Base-by-base conservation (phyloP, 371 early-diverging fungal genomes). In the Umbelopsis sp. region DNA sequence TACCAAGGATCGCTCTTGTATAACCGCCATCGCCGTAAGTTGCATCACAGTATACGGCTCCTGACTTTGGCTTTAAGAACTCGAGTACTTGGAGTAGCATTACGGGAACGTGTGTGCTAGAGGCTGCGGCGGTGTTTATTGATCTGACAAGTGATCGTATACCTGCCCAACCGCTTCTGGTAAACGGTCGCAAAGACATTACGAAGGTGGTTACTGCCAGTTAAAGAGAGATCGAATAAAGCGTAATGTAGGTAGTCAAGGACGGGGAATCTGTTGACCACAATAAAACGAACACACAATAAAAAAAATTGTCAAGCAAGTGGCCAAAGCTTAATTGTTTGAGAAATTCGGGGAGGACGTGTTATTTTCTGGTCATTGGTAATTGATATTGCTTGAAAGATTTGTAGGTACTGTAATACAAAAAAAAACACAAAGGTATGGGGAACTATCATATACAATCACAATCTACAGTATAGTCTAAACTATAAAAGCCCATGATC, bases 21-120 rank as follows among this genome's bases (percentile, higher is more conserved):
- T 91, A 88, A 8, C 91, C 89, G 38, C 93, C 92, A 63, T 84
- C 84, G n/a, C 93, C 93, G 80, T 91, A 93, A 4, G 92, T 91
- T 38, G 86, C 79, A 69, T 91, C 93, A 50, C 84, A 80, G 25
- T 85, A 86, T 7, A 75, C 63, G 7, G 68, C 76, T 16, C 80
- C 82, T 5, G 72, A 18, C 41, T 72, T 64, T 9, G 84, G 82
- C 29, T 73, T 32, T 32, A 84, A 66, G 35, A 75, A 69, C 2
- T 68, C 48, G 4, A 84, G 24, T 0, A 80, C 82, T 62, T 81
- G 70, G 1, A 67, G 64, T 32, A 80, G 67, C 70, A 84, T 51
- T 12, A 81, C 84, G 45, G 82, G 82, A 18, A 72, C 75, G 66
- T 84, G 82, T 3, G 80, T 70, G 14, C 63, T 67, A 1, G 48